Conservation (phyloP, 495 filamentous ascomycete genomes). For the Aspergillus panamensis region DNA sequence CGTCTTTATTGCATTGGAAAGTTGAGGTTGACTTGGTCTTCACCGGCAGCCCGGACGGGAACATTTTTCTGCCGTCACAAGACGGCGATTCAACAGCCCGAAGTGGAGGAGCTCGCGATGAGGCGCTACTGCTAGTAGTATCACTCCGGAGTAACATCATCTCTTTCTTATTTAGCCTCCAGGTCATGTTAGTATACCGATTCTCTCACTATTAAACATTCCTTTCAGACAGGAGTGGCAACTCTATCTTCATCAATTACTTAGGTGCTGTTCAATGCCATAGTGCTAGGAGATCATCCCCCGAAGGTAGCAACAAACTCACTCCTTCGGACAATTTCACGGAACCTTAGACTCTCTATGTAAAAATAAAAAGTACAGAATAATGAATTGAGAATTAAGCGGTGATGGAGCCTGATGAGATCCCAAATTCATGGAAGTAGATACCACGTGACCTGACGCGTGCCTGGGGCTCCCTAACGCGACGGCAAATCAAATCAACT, state of each 20-base stretch:
- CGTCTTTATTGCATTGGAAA: constrained; percentile 17
- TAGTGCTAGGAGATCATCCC: no score
- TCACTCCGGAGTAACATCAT: background rate
- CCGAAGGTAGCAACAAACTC: no score
- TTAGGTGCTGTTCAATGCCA: no score
- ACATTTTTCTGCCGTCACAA: constrained; percentile 46
- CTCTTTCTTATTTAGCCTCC: background rate
- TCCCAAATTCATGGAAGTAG: background rate
- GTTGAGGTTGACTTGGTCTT: constrained; percentile 41
- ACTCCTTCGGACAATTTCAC: no score
- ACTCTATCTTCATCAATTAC: background rate
- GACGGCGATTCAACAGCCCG: constrained; percentile 17
- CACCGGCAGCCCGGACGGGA: constrained; percentile 46
- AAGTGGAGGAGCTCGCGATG: background rate
- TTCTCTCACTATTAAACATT: background rate
- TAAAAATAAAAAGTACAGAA: no score
- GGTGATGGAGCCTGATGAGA: background rate
- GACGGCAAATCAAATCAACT: constrained; percentile 8
- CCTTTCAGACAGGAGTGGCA: background rate
- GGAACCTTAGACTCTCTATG: no score
- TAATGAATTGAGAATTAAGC: background rate
- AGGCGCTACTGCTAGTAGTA: constrained; percentile 2
- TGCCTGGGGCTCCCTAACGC: constrained; percentile 5
- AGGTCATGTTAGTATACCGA: background rate
- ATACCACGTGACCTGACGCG: constrained; percentile 14